Evolutionary conservation across 2,329 filamentous ascomycete species (phyloP), one percentile per base, ranked within the genome.

Genomic region (Cladorrhinum sp.): DNA sequence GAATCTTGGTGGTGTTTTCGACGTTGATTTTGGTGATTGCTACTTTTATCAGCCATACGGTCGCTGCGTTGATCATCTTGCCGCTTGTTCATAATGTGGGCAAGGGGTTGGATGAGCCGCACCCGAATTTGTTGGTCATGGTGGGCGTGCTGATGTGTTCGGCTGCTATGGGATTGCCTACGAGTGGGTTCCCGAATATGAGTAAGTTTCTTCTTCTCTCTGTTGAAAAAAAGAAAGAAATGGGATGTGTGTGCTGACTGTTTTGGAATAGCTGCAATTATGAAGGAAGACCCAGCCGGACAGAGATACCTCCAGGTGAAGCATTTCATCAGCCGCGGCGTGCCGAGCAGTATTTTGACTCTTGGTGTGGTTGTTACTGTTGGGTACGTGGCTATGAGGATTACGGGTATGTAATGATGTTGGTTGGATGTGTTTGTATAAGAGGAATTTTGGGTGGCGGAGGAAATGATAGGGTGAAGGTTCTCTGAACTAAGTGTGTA

Each of bases 111-210:
- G 85, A 88, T 2, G 83, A 96, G 72, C 93, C 94, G 26, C 92
- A 96, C 73, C 94, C 95, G 8, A 98, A 98, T 74, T 77, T 99
- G 62, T 79, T 99, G 62, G 95, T 99, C 64, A 98, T 99, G 94
- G 91, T 88, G 0, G 88, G 90, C 58, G 94, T 96, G 10, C 78
- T 99, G 65, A 99, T 99, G 92, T 97, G 95, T 72, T 94, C 89
- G 66, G 93, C 93, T n/a, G 95, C 92, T 1, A 99, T 99, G 95
- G 95, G 88, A 12, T 76, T 99, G 75, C 95, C 95, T 2, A 99
- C 95, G 0, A 94, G 89, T 73, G 96, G 95, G 8, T 99, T 99
- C 78, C 95, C 95, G 1, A 99, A 99, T 69, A 99, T 99, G 95
- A 99, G 93, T 96, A 85, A 82, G 92, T 90, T 51, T 48, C 49